A percentile compares a stretch with the other conserved stretches of the same genome.
phyloP scores from a whole-genome alignment of 176 grass and related monocot species.

The Ensete ventricosum region DNA sequence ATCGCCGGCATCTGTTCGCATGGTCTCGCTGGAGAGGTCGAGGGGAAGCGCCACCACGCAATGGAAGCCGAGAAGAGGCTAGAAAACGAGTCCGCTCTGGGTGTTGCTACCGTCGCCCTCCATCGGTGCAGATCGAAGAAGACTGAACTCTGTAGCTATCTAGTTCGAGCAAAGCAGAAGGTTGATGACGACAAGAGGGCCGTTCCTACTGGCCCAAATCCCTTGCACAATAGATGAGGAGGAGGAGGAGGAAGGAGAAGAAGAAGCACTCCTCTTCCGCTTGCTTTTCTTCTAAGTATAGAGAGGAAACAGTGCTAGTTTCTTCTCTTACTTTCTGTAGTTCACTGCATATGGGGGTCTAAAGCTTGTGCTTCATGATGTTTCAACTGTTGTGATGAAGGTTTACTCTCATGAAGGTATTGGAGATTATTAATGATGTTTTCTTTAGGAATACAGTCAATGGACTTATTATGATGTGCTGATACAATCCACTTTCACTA shows the following conservation, averaged over 20 bases:
- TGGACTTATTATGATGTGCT: too few relatives aligned
- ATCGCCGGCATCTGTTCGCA: constrained; percentile 19
- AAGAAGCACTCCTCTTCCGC: neutral
- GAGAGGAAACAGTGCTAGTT: too few relatives aligned
- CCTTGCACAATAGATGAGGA: constrained; percentile 68
- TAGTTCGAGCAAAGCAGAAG: neutral
- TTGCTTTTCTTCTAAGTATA: too few relatives aligned
- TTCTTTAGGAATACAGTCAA: too few relatives aligned
- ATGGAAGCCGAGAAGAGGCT: neutral
- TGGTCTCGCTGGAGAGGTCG: constrained; percentile 29
- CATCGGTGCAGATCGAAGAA: constrained; percentile 16
- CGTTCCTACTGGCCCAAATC: constrained; percentile 66
- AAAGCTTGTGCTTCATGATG: too few relatives aligned
- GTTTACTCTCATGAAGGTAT: too few relatives aligned
- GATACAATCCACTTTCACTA: too few relatives aligned
- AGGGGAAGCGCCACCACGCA: neutral
- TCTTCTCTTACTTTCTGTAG: too few relatives aligned
- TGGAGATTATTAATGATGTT: too few relatives aligned
- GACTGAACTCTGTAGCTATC: neutral
- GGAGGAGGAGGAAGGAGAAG: neutral
- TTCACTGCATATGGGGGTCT: too few relatives aligned
- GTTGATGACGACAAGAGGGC: constrained; percentile 52
- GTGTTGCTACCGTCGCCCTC: neutral
- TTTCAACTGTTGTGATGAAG: too few relatives aligned
- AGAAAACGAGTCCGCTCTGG: neutral